Percentiles rank a stretch among this genome's conserved stretches.
Evolutionary conservation across 805 yeast genomes (phyloP).

Genomic region (Sugiyamaella qingdaonensis): DNA sequence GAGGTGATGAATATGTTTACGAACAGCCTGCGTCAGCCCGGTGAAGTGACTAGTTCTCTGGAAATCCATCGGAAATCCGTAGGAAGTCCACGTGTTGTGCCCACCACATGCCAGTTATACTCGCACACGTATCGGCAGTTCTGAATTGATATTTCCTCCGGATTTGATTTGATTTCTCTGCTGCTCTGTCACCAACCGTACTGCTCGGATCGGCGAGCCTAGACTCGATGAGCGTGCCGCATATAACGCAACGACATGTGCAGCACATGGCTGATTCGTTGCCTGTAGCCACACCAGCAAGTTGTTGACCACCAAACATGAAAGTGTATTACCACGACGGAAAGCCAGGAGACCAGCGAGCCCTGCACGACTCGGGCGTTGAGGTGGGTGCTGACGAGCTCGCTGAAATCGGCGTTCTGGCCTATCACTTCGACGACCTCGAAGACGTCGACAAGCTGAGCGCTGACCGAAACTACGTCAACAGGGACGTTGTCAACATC

Average conservation of each 20-base stretch:
- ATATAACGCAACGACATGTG: not conserved
- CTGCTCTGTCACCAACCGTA: too few relatives aligned
- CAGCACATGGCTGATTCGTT: not conserved
- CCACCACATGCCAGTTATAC: too few relatives aligned
- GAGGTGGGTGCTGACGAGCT: conserved; percentile 50
- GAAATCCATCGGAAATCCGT: too few relatives aligned
- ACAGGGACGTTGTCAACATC: conserved; percentile 68
- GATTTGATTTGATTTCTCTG: too few relatives aligned
- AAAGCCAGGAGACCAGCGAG: conserved; percentile 56
- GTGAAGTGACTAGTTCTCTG: too few relatives aligned
- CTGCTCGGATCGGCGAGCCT: not conserved
- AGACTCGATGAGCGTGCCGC: not conserved
- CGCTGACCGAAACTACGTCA: conserved; percentile 63
- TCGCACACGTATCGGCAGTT: too few relatives aligned
- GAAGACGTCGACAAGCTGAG: conserved; percentile 66
- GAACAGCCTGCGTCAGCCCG: too few relatives aligned
- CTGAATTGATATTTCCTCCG: too few relatives aligned
- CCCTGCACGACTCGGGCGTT: conserved; percentile 67
- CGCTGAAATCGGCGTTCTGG: conserved; percentile 61
- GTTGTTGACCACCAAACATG: conserved; percentile 26
- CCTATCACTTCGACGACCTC: conserved; percentile 46
- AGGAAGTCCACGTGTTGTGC: too few relatives aligned
- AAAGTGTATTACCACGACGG: conserved; percentile 64
- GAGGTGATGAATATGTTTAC: too few relatives aligned
- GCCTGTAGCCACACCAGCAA: not conserved